Base-by-base conservation (phyloP, 305 asterid genomes). In the Fraxinus ornus region DNA sequence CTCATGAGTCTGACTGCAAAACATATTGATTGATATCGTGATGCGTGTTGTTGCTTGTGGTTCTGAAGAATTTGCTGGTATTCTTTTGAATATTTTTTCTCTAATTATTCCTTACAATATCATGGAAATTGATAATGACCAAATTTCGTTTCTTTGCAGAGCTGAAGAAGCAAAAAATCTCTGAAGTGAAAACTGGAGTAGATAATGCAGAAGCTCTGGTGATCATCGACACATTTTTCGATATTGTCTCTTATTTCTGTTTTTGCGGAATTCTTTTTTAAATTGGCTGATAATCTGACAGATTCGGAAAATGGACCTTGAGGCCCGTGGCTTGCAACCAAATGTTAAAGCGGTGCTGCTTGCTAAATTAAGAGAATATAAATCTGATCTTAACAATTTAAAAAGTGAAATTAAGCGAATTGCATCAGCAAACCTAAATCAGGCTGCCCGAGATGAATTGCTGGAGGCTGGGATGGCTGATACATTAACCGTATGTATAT, bases 391-490 rank as follows among this genome's bases (percentile, higher is more conserved):
- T 57, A 93, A 91, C 91, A 91, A 86, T 85, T 85, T 94, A 92
- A 93, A 94, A 84, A 88, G 86, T 80, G 95, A 88, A 75, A 84
- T 88, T 21, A 94, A 94, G 90, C 87, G 91, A 84, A 87, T 91
- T 70, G 87, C 82, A 15, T 84, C 95, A 1, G 78, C 93, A 26
- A 92, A 87, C 83, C 82, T 88, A 84, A 91, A 89, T 88, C 93
- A 88, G 86, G 93, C 93, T 88, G 97, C 94, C 30, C 89, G 98
- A 17, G 97, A 94, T 89, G 96, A 91, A 82, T 88, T 94, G 78
- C 88, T 94, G 86, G 98, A 94, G 83, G 88, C 97, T 44, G 98
- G 98, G 79, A 84, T 93, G 93, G 94, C 95, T 73, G 97, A 94
- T 86, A 89, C 95, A 66, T 68, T 89, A 74, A 84, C 93, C 39